Conservation (phyloP, 2,329 filamentous ascomycete species). For the Orbilia quercus region DNA sequence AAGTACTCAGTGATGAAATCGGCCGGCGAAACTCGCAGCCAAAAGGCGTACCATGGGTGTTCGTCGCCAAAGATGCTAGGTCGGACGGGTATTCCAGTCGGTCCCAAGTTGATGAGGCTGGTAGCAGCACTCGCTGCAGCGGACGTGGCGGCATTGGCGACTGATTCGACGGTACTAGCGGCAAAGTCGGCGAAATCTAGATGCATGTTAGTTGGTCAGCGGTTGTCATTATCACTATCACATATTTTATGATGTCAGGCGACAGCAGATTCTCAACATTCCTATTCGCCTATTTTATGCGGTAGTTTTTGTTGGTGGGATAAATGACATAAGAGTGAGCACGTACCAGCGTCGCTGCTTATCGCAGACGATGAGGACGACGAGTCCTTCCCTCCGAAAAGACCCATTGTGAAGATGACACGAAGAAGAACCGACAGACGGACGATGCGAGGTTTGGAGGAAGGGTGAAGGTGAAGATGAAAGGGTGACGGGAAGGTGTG, state of each 20-base stretch:
- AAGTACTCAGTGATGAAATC: slow-evolving; percentile 91
- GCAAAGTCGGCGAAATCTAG: slow-evolving; percentile 95
- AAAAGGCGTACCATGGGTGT: slow-evolving; percentile 84
- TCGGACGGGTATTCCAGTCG: slow-evolving; percentile 29
- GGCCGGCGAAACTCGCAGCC: slow-evolving; percentile 83
- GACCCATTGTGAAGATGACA: slow-evolving; percentile 49
- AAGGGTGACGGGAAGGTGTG: slow-evolving; percentile 10
- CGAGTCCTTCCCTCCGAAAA: slow-evolving; percentile 53
- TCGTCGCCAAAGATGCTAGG: slow-evolving; percentile 46
- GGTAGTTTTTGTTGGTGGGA: slow-evolving; percentile 17
- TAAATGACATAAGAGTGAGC: too few relatives aligned
- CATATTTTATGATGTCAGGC: slow-evolving; percentile 35
- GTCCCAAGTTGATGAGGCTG: slow-evolving; percentile 72
- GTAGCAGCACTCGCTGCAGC: slow-evolving; percentile 66
- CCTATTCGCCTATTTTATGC: slow-evolving; percentile 39
- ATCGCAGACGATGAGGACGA: slow-evolving; percentile 50
- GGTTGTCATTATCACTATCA: slow-evolving; percentile 41
- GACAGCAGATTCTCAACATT: slow-evolving; percentile 32
- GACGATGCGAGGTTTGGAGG: slow-evolving; percentile 26
- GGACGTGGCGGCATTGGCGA: slow-evolving; percentile 62
- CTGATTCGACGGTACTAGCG: slow-evolving; percentile 66
- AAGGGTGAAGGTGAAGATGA: slow-evolving; percentile 27
- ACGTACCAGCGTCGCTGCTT: slow-evolving; percentile 53
- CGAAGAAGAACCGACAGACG: slow-evolving; percentile 32
- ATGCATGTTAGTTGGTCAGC: slow-evolving; percentile 18